Conservation (phyloP, 345 rosid species). For the Gossypium arboreum region DNA sequence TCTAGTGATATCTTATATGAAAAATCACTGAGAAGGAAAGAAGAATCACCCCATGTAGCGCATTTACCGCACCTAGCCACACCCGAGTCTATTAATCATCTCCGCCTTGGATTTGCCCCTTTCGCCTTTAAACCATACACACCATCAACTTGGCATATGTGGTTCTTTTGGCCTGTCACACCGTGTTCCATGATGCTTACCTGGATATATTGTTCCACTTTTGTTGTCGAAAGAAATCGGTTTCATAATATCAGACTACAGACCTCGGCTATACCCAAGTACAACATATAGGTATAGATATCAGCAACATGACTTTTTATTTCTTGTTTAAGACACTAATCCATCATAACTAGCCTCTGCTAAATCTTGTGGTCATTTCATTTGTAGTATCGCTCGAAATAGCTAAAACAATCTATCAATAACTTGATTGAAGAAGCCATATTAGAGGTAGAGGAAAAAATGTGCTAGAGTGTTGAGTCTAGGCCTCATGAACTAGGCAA, state of each 20-base stretch:
- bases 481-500: slow-evolving; percentile 59
- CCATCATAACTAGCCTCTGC: neutral
- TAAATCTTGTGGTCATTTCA: neutral
- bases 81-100: slow-evolving; percentile 49
- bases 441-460: slow-evolving; percentile 46
- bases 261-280: neutral
- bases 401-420: slow-evolving; percentile 12
- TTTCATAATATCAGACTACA: neutral
- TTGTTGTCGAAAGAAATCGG: neutral
- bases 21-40: slow-evolving; percentile 28
- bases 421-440: slow-evolving; percentile 54
- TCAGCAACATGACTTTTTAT: too few relatives aligned
- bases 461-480: slow-evolving; percentile 58
- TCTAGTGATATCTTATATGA: slow-evolving; percentile 11
- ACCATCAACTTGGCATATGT: slow-evolving; percentile 28
- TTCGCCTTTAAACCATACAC: slow-evolving; percentile 48
- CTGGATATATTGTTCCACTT: neutral
- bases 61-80: slow-evolving; percentile 58
- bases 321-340: neutral
- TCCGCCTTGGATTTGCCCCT: slow-evolving; percentile 43
- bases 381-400: neutral
- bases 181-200: neutral
- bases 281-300: neutral
- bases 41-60: slow-evolving; percentile 44
- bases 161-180: slow-evolving; percentile 34